Evolutionary conservation across 768 basidiomycete genomes (phyloP).

Genomic region (Naematelia encephala): DNA sequence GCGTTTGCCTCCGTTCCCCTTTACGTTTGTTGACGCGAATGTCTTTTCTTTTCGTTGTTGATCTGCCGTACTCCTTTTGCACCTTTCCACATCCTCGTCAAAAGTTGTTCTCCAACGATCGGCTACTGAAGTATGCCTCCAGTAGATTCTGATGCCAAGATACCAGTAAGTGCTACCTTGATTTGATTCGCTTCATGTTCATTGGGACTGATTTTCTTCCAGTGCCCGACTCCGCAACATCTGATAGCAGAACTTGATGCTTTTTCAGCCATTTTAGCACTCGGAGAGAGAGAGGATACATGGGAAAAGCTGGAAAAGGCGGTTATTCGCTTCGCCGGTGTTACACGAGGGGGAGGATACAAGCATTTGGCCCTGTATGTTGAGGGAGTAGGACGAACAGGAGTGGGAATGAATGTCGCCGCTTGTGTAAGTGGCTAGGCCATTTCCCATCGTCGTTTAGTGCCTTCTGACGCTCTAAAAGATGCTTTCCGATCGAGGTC

Average conservation of each 20-base stretch:
- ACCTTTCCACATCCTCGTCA: too few relatives aligned
- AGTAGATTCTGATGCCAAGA: slow-evolving; percentile 41
- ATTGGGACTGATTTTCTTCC: slow-evolving; percentile 6
- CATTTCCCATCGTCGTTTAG: not conserved
- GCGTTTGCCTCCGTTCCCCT: not conserved
- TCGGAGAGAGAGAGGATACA: slow-evolving; percentile 53
- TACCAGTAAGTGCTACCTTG: slow-evolving; percentile 25
- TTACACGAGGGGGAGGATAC: slow-evolving; percentile 52
- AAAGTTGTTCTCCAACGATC: too few relatives aligned
- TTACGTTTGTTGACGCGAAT: slow-evolving; percentile 19
- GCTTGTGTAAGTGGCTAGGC: slow-evolving; percentile 41
- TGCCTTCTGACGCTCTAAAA: slow-evolving; percentile 4
- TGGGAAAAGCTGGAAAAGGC: slow-evolving; percentile 54
- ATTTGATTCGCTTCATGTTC: not conserved
- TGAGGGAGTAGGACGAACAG: slow-evolving; percentile 45
- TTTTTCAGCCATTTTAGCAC: slow-evolving; percentile 38
- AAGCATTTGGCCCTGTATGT: slow-evolving; percentile 41
- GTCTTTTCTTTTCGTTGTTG: not conserved
- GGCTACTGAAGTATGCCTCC: slow-evolving; percentile 37
- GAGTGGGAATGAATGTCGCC: slow-evolving; percentile 40
- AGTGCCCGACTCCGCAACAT: slow-evolving; percentile 47
- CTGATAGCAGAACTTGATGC: slow-evolving; percentile 46
- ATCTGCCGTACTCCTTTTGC: not conserved
- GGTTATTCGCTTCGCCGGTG: slow-evolving; percentile 52
- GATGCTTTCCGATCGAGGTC: slow-evolving; percentile 50